Evolutionary conservation across 805 yeast genomes (phyloP), one percentile per base, ranked within the genome.

Genomic region (Starmerella asiatica): DNA sequence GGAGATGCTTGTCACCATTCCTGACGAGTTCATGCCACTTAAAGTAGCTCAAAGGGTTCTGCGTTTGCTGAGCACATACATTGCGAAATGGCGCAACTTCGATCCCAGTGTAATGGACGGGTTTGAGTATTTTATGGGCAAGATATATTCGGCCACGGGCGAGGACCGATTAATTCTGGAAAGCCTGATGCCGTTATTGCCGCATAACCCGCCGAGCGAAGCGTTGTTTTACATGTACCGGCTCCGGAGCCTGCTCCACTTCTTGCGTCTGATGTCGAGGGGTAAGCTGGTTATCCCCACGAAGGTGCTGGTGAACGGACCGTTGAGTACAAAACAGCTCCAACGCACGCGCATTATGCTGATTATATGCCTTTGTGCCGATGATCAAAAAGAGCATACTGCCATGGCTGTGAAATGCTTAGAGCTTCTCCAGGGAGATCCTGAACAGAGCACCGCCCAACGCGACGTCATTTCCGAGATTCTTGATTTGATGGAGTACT

Each of bases 351-450:
- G 39, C 3, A 16, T 14, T 3, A 23, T 26, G 8, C 24, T 39
- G 8, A 7, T 35, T 3, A 9, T 39, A 4, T 17, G 36, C 16
- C 30, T 39, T 11, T 30, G 43, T 21, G 27, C 33, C 5, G 39
- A 36, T 23, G 29, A 24, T 12, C 12, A 6, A 17, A 3, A 12
- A 5, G 34, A 21, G 11, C 7, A 17, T 3, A 21, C 32, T 11
- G 23, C 19, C 5, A 20, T 17, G 3, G 36, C 36, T 3, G 21
- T 39, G 21, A 35, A 36, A 11, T 30, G 43, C 23, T 21, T 39
- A 6, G 39, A 35, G 23, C 29, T 30, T 4, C 26, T 39, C 27
- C 43, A 39, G 21, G 28, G 39, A 14, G 43, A 39, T 18, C 35
- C 36, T 3, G 4, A 24, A 3, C 39, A 39, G 17, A 29, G 32